phyloP scores from a whole-genome alignment of 202 grass and related monocot species.

The Thinopyrum obtusiflorum region DNA sequence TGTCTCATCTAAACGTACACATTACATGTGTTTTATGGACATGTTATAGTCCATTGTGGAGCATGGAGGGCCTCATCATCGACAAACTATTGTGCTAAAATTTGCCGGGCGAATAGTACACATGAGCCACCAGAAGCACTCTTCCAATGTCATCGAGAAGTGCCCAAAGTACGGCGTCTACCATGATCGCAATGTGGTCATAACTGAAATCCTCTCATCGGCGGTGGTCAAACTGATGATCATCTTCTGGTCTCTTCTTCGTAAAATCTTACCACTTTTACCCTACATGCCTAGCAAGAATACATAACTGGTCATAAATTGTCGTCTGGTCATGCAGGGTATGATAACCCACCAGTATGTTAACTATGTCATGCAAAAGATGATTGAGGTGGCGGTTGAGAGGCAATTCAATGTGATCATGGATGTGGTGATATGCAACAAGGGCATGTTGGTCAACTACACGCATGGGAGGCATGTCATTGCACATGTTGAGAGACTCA shows the following conservation, averaged over 20 bases:
- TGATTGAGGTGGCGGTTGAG: constrained; percentile 28
- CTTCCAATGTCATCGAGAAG: constrained; percentile 65
- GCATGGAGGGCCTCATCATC: constrained; percentile 35
- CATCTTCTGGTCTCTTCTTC: constrained; percentile 19
- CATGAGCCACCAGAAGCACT: constrained; percentile 51
- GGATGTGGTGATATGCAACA: constrained; percentile 32
- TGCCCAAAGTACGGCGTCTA: constrained; percentile 34
- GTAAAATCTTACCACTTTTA: neutral
- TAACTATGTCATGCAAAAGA: constrained; percentile 54
- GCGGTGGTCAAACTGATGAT: neutral
- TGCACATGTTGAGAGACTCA: constrained; percentile 23
- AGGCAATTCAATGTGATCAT: constrained; percentile 34
- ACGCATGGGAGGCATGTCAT: constrained; percentile 27
- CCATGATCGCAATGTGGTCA: constrained; percentile 36
- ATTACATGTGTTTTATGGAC: neutral
- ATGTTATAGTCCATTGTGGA: constrained; percentile 44
- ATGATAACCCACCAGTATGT: constrained; percentile 53
- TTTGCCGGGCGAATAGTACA: constrained; percentile 38
- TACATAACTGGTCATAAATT: neutral
- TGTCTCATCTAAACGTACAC: neutral
- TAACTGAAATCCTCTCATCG: constrained; percentile 38
- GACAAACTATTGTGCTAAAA: constrained; percentile 26
- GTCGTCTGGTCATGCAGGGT: constrained; percentile 20
- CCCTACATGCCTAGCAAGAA: neutral
- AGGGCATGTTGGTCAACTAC: neutral